Percentiles rank a stretch among this genome's conserved stretches.
Evolutionary conservation across 1,284 basidiomycete genomes (phyloP).

Genomic region (Marasmius sp.): DNA sequence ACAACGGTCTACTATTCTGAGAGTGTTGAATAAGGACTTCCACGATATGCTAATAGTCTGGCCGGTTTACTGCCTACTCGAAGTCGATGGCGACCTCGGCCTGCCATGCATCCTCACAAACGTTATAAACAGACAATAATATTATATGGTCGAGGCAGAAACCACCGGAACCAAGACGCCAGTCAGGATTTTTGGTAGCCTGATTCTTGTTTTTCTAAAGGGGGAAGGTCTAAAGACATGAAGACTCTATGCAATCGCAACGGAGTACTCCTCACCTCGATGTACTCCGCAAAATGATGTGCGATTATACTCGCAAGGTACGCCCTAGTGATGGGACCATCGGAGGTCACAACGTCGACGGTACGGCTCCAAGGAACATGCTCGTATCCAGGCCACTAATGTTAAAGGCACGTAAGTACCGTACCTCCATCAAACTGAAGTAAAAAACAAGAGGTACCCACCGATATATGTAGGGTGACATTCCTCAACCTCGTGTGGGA

Average conservation of each 20-base stretch:
- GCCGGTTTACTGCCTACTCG: too few species aligned
- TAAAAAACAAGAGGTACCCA: background rate
- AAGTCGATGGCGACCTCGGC: background rate
- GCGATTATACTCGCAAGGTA: background rate
- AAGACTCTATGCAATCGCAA: too few species aligned
- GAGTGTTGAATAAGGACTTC: too few species aligned
- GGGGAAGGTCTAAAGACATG: background rate
- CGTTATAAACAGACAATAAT: background rate
- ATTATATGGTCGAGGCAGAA: background rate
- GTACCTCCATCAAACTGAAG: background rate
- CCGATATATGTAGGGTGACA: background rate
- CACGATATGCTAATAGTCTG: too few species aligned
- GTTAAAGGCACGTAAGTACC: background rate
- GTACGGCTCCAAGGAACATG: background rate
- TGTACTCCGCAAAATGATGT: background rate
- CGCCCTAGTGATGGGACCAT: background rate
- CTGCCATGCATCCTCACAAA: background rate
- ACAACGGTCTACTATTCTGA: too few species aligned
- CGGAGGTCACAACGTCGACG: background rate
- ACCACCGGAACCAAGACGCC: background rate
- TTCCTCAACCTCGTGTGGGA: background rate
- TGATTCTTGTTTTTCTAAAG: background rate
- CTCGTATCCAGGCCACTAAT: background rate
- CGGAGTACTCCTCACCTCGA: background rate
- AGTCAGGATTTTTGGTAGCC: background rate